Evolutionary conservation across 2,329 filamentous ascomycete genomes (phyloP), one percentile per base, ranked within the genome.

Genomic region (Cercospora sp.): DNA sequence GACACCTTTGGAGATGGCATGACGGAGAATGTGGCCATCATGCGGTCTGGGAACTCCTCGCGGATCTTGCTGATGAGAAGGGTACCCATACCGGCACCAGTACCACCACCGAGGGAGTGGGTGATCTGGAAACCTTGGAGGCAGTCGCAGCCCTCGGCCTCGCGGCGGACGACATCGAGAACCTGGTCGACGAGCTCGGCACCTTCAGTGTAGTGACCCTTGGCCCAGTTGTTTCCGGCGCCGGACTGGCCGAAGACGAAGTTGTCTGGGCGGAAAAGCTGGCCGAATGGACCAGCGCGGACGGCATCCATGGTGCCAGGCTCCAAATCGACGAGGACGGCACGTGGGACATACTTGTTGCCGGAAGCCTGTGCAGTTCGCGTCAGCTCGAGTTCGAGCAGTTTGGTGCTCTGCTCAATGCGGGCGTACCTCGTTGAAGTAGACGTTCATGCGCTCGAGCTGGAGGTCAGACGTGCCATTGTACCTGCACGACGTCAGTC

Each of bases 151-250:
- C 92, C 93, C 86, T 99, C 95, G 76, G 95, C 94, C 88, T 99
- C 95, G 79, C 95, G 94, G 82, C 95, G 95, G 81, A 99, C 94
- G 75, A 99, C 95, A 82, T 98, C 95, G 77, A 99, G 90, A 76
- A 99, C 95, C 80, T 97, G 89, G 87, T 99, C 95, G 76, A 99
- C 95, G 73, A 98, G 89, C 87, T 99, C 95, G 77, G 95, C 95
- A 89, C 95, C 95, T 87, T 99, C 95, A 74, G 95, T 99, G 89
- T 99, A 99, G 84, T 99, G 95, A 86, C 95, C 95, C 91, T 98
- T 99, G 84, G 95, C 95, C 95, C 95, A 99, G 90, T 98, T 98
- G 93, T 99, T 99, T 86, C 95, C 95, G 83, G 95, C 95, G 89
- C 95, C 94, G 78, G 95, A 98, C 87, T 98, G 95, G 78, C 95